phyloP scores from a whole-genome alignment of 139 green algal genomes.

The Yamagishiella unicocca region DNA sequence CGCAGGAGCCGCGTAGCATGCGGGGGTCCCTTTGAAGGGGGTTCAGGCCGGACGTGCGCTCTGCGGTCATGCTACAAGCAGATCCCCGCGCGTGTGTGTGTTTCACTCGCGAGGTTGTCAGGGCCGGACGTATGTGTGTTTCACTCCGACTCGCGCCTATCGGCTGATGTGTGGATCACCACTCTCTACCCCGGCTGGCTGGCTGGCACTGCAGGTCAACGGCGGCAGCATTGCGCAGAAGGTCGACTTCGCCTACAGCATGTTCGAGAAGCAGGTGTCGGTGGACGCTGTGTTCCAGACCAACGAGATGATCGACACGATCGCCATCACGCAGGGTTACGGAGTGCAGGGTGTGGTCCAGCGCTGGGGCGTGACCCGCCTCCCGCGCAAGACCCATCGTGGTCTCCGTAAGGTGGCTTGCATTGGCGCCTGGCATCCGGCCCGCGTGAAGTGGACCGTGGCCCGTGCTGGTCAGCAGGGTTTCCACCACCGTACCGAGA shows the following conservation, averaged over 20 bases:
- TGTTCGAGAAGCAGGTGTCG: conserved; percentile 96
- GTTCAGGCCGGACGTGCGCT: too few relatives aligned
- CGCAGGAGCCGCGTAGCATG: too few relatives aligned
- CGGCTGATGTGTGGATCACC: too few relatives aligned
- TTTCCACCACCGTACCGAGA: conserved; percentile 99
- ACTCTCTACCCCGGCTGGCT: too few relatives aligned
- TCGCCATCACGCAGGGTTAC: conserved; percentile 96
- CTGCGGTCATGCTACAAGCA: too few relatives aligned
- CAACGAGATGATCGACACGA: conserved; percentile 99
- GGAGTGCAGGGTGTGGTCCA: conserved; percentile 98
- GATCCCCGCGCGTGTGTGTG: too few relatives aligned
- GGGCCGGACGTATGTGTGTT: too few relatives aligned
- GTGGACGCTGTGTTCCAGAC: conserved; percentile 91
- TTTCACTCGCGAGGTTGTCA: too few relatives aligned
- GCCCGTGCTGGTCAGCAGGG: conserved; percentile 96
- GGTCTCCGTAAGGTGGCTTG: conserved; percentile 99
- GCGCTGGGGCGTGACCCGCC: conserved; percentile 97
- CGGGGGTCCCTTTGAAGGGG: too few relatives aligned
- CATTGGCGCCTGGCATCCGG: conserved; percentile 99
- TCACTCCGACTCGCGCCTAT: too few relatives aligned
- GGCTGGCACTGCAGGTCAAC: conserved; percentile 94
- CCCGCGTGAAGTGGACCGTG: conserved; percentile 97
- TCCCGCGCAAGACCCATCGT: conserved; percentile 99
- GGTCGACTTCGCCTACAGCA: conserved; percentile 95
- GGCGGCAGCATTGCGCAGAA: conserved; percentile 93